These are phyloP conservation scores for Brettanomyces anomalus DNA, from an alignment of 805 yeast genomes.

Conservation along the genomic window DNA sequence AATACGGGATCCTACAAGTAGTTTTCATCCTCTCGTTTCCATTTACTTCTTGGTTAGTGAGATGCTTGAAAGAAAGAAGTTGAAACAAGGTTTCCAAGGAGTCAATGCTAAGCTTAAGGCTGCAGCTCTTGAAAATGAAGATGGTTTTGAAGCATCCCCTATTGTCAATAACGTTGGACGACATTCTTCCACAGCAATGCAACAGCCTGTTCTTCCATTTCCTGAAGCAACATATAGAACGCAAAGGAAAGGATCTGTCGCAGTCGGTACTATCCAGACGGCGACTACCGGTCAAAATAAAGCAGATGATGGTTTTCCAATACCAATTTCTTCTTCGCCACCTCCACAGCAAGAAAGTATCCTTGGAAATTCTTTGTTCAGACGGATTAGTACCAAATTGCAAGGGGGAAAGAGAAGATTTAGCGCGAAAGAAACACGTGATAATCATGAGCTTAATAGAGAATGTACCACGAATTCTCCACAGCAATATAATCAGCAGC, in stretches of 20 bases:
- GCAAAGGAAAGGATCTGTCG: slow-evolving; percentile 19
- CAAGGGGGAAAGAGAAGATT: neutral
- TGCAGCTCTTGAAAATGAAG: no score
- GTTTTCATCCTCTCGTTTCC: slow-evolving; percentile 82
- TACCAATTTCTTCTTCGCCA: slow-evolving; percentile 7
- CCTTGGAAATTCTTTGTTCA: slow-evolving; percentile 20
- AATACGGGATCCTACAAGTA: slow-evolving; percentile 70
- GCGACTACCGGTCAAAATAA: slow-evolving; percentile 4
- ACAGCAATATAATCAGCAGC: neutral
- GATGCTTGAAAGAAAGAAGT: slow-evolving; percentile 54
- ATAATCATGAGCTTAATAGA: neutral
- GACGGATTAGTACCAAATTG: slow-evolving; percentile 25
- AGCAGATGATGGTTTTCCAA: slow-evolving; percentile 2
- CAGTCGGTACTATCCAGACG: slow-evolving; percentile 15
- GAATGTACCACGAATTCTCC: neutral
- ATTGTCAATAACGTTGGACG: no score
- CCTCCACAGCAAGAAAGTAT: slow-evolving; percentile 12
- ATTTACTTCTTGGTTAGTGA: slow-evolving; percentile 83
- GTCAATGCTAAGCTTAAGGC: slow-evolving; percentile 2
- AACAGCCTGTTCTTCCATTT: slow-evolving; percentile 23
- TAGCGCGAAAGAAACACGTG: neutral
- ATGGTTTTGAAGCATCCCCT: slow-evolving; percentile 9
- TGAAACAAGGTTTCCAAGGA: neutral
- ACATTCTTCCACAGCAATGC: no score
- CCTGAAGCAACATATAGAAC: slow-evolving; percentile 37